Percentiles rank a stretch among this genome's conserved stretches.
These are phyloP conservation scores for Anastatica hierochuntica DNA, from an alignment of 345 rosid species.

Conservation along the genomic window DNA sequence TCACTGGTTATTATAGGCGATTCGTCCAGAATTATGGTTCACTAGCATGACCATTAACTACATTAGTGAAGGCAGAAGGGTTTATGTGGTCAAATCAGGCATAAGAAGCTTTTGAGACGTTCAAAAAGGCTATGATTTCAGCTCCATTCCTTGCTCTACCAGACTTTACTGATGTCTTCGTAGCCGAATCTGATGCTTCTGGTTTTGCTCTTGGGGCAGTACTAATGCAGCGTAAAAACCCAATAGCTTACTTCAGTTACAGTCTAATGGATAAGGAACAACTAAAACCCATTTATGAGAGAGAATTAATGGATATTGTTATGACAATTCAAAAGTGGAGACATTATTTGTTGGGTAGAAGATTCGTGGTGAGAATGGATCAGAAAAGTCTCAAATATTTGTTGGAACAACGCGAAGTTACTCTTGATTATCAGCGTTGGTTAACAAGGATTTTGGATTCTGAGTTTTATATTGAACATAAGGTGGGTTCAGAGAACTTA, in stretches of 20 bases:
- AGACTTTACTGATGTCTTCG: neutral
- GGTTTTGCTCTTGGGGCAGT: neutral
- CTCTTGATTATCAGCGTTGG: neutral
- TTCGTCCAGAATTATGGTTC: neutral
- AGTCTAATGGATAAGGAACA: neutral
- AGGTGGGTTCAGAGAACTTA: no score
- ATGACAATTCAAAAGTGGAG: neutral
- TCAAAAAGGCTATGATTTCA: neutral
- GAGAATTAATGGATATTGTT: neutral
- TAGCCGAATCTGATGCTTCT: neutral
- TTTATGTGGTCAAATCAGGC: neutral
- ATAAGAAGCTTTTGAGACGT: neutral
- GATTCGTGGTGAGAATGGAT: neutral
- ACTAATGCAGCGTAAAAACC: neutral
- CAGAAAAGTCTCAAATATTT: neutral
- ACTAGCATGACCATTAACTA: neutral
- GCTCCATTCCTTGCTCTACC: neutral
- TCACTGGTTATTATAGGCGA: neutral
- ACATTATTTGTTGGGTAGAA: neutral
- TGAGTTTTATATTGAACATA: neutral
- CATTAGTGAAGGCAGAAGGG: neutral
- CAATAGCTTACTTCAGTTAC: neutral
- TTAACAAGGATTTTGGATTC: neutral
- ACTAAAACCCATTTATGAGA: neutral
- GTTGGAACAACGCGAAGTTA: neutral